A percentile compares a stretch with the other conserved stretches of the same genome.
These are phyloP conservation scores for Pythium sp. DNA, from an alignment of 352 stramenopile genomes.

Conservation along the genomic window DNA sequence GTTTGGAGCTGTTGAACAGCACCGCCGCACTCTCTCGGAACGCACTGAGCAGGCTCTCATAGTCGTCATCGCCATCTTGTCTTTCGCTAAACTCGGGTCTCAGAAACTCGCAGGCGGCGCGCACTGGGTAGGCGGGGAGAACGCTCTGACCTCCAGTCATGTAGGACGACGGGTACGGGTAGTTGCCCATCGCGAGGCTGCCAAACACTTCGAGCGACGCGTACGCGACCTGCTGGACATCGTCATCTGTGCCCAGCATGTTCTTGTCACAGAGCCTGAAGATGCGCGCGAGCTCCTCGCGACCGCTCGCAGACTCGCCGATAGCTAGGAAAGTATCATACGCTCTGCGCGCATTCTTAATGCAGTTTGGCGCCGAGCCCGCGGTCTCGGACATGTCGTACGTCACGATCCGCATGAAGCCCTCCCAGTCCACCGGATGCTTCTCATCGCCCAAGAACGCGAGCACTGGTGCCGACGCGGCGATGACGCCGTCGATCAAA, in stretches of 20 bases:
- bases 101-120: conserved; percentile 32
- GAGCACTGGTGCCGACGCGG: conserved; percentile 62
- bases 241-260: conserved; percentile 22
- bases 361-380: conserved; percentile 32
- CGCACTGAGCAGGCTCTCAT: conserved; percentile 22
- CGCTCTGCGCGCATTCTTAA: conserved; percentile 62
- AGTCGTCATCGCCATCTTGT: conserved; percentile 3
- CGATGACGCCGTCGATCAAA: conserved; percentile 62
- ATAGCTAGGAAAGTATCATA: conserved; percentile 87
- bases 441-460: conserved; percentile 45
- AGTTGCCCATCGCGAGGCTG: conserved; percentile 43
- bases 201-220: conserved; percentile 24
- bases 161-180: conserved; percentile 51
- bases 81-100: conserved; percentile 14
- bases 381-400: conserved; percentile 38
- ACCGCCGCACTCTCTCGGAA: conserved; percentile 42
- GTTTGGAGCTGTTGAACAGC: conserved; percentile 46
- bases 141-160: conserved; percentile 37
- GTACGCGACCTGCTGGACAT: conserved; percentile 18
- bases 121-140: conserved; percentile 39
- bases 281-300: conserved; percentile 23
- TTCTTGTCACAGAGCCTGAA: conserved; percentile 33
- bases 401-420: conserved; percentile 39
- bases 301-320: conserved; percentile 12
- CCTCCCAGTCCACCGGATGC: conserved; percentile 36